Evolutionary conservation across 2,329 filamentous ascomycete genomes (phyloP).

Genomic region (Gaeumannomyces sp.): DNA sequence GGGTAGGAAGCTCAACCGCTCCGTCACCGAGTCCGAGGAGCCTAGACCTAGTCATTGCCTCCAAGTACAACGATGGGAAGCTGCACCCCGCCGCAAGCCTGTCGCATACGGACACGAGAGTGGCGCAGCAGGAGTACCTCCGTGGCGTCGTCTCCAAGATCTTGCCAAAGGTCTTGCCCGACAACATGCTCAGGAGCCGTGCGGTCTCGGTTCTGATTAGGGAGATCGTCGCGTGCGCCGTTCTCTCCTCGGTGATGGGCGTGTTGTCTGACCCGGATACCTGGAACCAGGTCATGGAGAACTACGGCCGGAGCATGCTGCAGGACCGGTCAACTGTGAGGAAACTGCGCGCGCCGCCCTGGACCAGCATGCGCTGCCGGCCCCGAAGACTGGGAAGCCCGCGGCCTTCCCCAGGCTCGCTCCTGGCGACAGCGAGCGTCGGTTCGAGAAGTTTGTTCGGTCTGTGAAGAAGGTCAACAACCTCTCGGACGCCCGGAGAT

Average conservation of each 20-base stretch:
- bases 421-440: slow-evolving; percentile 79
- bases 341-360: slow-evolving; percentile 85
- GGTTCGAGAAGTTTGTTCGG: slow-evolving; percentile 90
- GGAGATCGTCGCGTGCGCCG: slow-evolving; percentile 89
- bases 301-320: slow-evolving; percentile 75
- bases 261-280: slow-evolving; percentile 86
- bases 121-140: slow-evolving; percentile 82
- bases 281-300: slow-evolving; percentile 96
- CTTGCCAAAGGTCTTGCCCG: slow-evolving; percentile 68
- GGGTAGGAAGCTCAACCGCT: slow-evolving; percentile 80
- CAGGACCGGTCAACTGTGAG: slow-evolving; percentile 94
- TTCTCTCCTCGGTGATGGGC: slow-evolving; percentile 74
- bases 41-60: slow-evolving; percentile 92
- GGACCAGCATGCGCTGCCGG: slow-evolving; percentile 87
- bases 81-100: slow-evolving; percentile 81
- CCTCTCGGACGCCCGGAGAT: slow-evolving; percentile 84
- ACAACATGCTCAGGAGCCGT: slow-evolving; percentile 68
- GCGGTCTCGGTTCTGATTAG: slow-evolving; percentile 74
- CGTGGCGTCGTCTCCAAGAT: slow-evolving; percentile 67
- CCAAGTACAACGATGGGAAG: slow-evolving; percentile 82
- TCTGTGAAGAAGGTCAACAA: slow-evolving; percentile 84
- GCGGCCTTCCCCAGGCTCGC: slow-evolving; percentile 71
- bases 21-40: slow-evolving; percentile 93
- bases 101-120: slow-evolving; percentile 75
- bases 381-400: slow-evolving; percentile 58